Evolutionary conservation across 2,329 filamentous ascomycete species (phyloP).

Genomic region (Rhinocladiella similis): DNA sequence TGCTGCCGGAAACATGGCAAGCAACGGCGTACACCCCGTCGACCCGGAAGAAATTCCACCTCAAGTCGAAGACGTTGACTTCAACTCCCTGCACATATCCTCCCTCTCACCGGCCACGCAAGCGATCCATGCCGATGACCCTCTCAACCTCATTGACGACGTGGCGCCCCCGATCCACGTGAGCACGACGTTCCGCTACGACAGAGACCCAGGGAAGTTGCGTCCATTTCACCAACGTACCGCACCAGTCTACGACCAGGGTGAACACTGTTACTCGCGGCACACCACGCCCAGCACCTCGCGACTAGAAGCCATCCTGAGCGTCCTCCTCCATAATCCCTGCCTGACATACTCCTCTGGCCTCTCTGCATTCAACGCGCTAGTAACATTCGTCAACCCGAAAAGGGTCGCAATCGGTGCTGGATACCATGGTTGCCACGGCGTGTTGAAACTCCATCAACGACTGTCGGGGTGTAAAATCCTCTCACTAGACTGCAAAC

Average conservation of each 20-base stretch:
- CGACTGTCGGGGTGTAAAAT: constrained; percentile 75
- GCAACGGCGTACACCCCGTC: constrained; percentile 8
- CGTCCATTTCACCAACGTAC: constrained; percentile 42
- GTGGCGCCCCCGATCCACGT: constrained; percentile 88
- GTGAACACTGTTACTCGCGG: constrained; percentile 78
- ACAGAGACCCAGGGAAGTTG: constrained; percentile 67
- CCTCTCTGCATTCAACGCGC: constrained; percentile 82
- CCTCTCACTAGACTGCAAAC: constrained; percentile 68
- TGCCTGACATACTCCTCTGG: constrained; percentile 80
- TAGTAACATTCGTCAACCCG: constrained; percentile 82
- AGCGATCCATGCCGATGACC: constrained; percentile 80
- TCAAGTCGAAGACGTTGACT: constrained; percentile 7
- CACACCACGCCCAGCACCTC: constrained; percentile 75
- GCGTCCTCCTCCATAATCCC: constrained; percentile 68
- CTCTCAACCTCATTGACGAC: constrained; percentile 70
- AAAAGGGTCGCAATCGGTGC: constrained; percentile 76
- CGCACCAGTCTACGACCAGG: constrained; percentile 42
- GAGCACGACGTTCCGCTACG: constrained; percentile 87
- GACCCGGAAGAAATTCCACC: constrained; percentile 8
- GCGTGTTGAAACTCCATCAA: constrained; percentile 71
- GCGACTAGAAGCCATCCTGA: constrained; percentile 81
- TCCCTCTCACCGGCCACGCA: constrained; percentile 59
- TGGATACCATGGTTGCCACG: constrained; percentile 93
- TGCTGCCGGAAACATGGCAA: neutral
- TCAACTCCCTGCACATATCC: constrained; percentile 9